These are phyloP conservation scores for Ustilaginoidea virens DNA, from an alignment of 2,329 filamentous ascomycete species.

Conservation along the genomic window DNA sequence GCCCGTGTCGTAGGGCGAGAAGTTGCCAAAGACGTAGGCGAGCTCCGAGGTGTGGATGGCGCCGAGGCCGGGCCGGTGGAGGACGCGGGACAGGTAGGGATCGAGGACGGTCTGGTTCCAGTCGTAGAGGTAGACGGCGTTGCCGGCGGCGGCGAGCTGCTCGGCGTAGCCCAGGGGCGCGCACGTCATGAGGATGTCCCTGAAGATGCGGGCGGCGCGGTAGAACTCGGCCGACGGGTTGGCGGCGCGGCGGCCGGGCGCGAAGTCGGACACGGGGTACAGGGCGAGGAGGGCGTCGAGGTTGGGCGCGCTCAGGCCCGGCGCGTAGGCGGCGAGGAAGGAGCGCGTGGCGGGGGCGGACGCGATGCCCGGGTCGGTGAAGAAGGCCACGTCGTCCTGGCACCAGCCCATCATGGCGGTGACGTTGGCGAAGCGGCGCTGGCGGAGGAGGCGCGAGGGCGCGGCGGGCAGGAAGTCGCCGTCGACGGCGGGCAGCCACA, in stretches of 20 bases:
- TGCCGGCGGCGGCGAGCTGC: constrained; percentile 20
- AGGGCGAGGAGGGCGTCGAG: constrained; percentile 26
- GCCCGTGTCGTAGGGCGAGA: constrained; percentile 25
- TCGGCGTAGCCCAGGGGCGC: constrained; percentile 26
- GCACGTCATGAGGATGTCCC: constrained; percentile 36
- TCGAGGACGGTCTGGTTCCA: constrained; percentile 40
- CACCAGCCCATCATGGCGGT: constrained; percentile 44
- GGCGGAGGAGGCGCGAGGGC: constrained; percentile 34
- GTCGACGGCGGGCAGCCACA: constrained; percentile 32
- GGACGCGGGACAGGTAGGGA: constrained; percentile 19
- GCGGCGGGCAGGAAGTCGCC: constrained; percentile 23
- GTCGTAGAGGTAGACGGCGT: constrained; percentile 30
- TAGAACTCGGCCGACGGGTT: constrained; percentile 31
- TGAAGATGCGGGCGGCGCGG: constrained; percentile 30
- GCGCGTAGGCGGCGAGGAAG: constrained; percentile 24
- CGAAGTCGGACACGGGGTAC: constrained; percentile 34
- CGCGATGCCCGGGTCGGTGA: constrained; percentile 22
- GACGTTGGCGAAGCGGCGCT: constrained; percentile 45
- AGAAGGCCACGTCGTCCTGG: constrained; percentile 27
- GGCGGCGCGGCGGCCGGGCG: constrained; percentile 16
- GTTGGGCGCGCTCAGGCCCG: constrained; percentile 11
- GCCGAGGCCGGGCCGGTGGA: constrained; percentile 23
- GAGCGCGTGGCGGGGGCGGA: constrained; percentile 21
- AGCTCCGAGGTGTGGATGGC: constrained; percentile 37
- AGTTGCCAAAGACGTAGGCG: constrained; percentile 33